Evolutionary conservation across 1,284 basidiomycete genomes (phyloP).

Genomic region (Cutaneotrichosporon sp.): DNA sequence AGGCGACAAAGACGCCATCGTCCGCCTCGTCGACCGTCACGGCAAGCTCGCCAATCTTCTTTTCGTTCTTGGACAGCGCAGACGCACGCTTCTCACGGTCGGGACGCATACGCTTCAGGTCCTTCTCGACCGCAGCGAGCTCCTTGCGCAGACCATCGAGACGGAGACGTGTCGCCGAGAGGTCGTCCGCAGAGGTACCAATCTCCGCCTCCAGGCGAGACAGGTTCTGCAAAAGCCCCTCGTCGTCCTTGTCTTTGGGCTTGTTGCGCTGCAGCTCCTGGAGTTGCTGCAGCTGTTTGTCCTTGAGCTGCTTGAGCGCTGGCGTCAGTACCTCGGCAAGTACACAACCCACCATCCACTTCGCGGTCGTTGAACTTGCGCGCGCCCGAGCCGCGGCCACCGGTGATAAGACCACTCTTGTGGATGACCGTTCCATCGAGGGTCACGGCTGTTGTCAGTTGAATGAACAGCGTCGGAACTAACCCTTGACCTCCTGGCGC

Average conservation of each 20-base stretch:
- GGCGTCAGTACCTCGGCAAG: background rate
- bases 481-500: conserved; percentile 91
- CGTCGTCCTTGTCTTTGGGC: conserved; percentile 74
- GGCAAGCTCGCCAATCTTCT: conserved; percentile 58
- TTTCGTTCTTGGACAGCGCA: conserved; percentile 54
- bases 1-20: conserved; percentile 69
- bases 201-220: conserved; percentile 70
- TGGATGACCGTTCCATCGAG: conserved; percentile 96
- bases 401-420: conserved; percentile 94
- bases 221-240: conserved; percentile 69
- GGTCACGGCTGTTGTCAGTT: conserved; percentile 67
- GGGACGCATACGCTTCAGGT: conserved; percentile 62
- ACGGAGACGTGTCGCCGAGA: conserved; percentile 51
- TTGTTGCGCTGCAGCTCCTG: conserved; percentile 75
- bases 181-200: conserved; percentile 70
- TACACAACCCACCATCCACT: conserved; percentile 63
- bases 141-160: conserved; percentile 50
- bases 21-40: conserved; percentile 68
- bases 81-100: conserved; percentile 59
- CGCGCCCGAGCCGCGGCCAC: conserved; percentile 70
- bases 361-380: conserved; percentile 94
- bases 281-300: conserved; percentile 71
- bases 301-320: conserved; percentile 69
- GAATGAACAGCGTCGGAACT: conserved; percentile 20
- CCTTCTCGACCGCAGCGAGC: conserved; percentile 66